Evolutionary conservation across 345 rosid genomes (phyloP), one percentile per base, ranked within the genome.

Genomic region (Gossypium stocksii): DNA sequence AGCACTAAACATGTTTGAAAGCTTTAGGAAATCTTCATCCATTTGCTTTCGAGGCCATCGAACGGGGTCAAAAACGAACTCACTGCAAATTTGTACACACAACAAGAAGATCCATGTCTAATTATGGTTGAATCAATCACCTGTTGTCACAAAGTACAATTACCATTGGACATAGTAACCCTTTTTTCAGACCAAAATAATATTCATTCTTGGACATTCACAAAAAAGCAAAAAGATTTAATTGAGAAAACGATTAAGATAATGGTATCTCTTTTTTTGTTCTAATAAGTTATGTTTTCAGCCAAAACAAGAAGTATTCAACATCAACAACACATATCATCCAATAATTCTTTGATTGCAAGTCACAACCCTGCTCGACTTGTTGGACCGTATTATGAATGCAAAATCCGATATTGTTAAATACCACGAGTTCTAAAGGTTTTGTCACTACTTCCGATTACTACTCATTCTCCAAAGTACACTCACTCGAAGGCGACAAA

Each of bases 31-130:
- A 77, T 94, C 97, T 69, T 85, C 88, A 75, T 87, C 83, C 78
- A 94, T 80, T 86, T 88, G 91, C n/a, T 71, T 79, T 62, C 95
- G 83, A 58, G 93, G 89, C 97, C 98, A 94, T 75, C 85, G 89
- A 2, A 82, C 72, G 15, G 88, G 90, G 77, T 94, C 97, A 53
- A 89, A 92, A 29, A 82, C 80, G 80, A 94, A 92, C 82, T 91
- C 87, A 77, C 94, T 90, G 86, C 76, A 74, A 75, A 53, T 76
- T 65, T 63, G 27, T 20, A 64, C 76, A 71, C 23, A 34, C 41
- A 34, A 34, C 41, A 66, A 56, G 54, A 23, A 65, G 49, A 73
- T 23, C 67, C 53, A 73, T 49, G 23, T 56, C 27, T 73, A 58
- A 41, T 46, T 63, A 53, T 43, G 45, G 16, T 49, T 49, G 7